phyloP scores from a whole-genome alignment of 2,329 filamentous ascomycete genomes.

The Xylariaceae sp. region DNA sequence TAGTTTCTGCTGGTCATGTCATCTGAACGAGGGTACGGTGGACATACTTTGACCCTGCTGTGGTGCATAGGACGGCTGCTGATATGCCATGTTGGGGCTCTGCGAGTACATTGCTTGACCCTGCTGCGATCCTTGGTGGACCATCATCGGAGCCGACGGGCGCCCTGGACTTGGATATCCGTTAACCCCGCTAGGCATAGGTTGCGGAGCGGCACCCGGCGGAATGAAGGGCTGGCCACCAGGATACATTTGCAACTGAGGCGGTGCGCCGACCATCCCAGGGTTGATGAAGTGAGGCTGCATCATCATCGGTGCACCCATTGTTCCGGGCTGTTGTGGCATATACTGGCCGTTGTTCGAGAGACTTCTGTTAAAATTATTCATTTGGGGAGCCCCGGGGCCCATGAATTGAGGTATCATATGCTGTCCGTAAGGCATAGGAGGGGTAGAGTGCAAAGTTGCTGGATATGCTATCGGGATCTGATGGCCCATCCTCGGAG shows the following conservation, averaged over 20 bases:
- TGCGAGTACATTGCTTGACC: conserved; percentile 75
- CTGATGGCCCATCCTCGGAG: conserved; percentile 71
- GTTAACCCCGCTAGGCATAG: conserved; percentile 58
- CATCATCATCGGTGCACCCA: conserved; percentile 81
- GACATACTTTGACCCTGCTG: conserved; percentile 74
- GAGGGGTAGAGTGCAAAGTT: conserved; percentile 63
- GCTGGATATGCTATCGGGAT: conserved; percentile 66
- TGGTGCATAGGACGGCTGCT: conserved; percentile 68
- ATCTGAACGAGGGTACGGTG: conserved; percentile 15
- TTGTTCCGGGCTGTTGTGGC: conserved; percentile 64
- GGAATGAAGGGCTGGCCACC: conserved; percentile 64
- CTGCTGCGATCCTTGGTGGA: conserved; percentile 88
- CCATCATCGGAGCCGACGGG: conserved; percentile 82
- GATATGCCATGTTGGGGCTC: conserved; percentile 70
- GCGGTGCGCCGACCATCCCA: conserved; percentile 63
- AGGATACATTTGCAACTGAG: conserved; percentile 80
- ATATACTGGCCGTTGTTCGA: conserved; percentile 71
- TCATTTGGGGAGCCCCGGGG: conserved; percentile 66
- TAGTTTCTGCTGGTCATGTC: conserved; percentile 27
- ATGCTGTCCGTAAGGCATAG: conserved; percentile 68
- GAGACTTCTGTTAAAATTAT: conserved; percentile 63
- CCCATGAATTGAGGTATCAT: conserved; percentile 69
- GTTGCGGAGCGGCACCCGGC: conserved; percentile 50
- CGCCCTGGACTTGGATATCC: conserved; percentile 88
- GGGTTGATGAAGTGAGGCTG: conserved; percentile 71